Evolutionary conservation across 2,329 filamentous ascomycete genomes (phyloP).

Genomic region (Rachicladosporium sp.): DNA sequence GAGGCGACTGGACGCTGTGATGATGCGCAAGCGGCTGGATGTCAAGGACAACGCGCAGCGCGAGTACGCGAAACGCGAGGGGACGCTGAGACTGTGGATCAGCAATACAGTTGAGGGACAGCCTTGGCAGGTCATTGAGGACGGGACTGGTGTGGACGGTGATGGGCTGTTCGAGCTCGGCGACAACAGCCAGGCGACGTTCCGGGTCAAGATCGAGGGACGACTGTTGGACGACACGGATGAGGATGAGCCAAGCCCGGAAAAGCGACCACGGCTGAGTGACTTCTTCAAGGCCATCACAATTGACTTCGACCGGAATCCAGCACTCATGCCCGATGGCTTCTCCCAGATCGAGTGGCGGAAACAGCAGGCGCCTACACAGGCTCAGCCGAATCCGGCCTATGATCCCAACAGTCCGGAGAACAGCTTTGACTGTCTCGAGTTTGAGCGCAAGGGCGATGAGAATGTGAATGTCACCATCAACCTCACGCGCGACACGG

Average conservation of each 20-base stretch:
- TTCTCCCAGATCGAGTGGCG: conserved; percentile 68
- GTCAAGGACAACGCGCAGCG: conserved; percentile 74
- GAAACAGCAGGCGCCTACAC: conserved; percentile 47
- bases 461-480: conserved; percentile 87
- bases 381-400: conserved; percentile 32
- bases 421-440: conserved; percentile 77
- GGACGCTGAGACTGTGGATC: conserved; percentile 84
- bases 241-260: conserved; percentile 33
- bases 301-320: conserved; percentile 45
- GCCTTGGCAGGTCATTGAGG: conserved; percentile 64
- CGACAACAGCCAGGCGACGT: conserved; percentile 64
- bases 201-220: conserved; percentile 85
- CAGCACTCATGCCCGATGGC: conserved; percentile 54
- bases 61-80: conserved; percentile 36
- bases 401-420: conserved; percentile 45
- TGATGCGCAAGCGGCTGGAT: conserved; percentile 88
- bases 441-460: conserved; percentile 83
- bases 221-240: conserved; percentile 53
- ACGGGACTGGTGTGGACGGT: conserved; percentile 42
- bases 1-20: conserved; percentile 76
- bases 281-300: conserved; percentile 74
- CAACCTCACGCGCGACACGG: conserved; percentile 73
- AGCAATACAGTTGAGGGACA: conserved; percentile 91
- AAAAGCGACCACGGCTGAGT: conserved; percentile 46
- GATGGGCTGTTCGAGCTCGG: conserved; percentile 69